Evolutionary conservation across 345 rosid genomes (phyloP).

Genomic region (Carallia brachiata): DNA sequence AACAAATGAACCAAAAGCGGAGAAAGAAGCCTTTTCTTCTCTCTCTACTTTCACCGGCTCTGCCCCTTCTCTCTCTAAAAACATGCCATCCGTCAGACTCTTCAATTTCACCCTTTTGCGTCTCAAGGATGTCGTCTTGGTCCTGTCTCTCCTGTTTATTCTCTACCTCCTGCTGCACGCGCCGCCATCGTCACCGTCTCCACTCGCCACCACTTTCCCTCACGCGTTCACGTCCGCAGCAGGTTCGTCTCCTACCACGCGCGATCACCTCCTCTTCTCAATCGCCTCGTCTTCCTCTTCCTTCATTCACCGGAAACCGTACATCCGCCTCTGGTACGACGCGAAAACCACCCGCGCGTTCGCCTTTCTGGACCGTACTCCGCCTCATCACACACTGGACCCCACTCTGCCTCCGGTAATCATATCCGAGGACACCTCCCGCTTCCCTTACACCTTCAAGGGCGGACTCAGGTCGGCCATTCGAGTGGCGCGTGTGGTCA

Average conservation of each 20-base stretch:
- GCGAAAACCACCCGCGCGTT: conserved; percentile 63
- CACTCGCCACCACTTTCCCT: conserved; percentile 25
- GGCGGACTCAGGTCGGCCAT: conserved; percentile 78
- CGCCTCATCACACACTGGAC: conserved; percentile 20
- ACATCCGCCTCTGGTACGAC: conserved; percentile 71
- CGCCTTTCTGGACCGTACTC: conserved; percentile 58
- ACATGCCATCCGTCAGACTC: background rate
- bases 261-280: conserved; percentile 63
- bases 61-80: background rate
- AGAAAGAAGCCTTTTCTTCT: background rate
- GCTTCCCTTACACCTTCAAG: conserved; percentile 67
- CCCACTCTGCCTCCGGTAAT: conserved; percentile 49
- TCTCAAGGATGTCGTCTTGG: conserved; percentile 47
- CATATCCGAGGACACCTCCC: conserved; percentile 59
- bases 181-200: conserved; percentile 27
- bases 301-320: conserved; percentile 56
- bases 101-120: conserved; percentile 36
- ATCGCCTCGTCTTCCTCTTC: conserved; percentile 70
- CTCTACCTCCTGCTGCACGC: conserved; percentile 45
- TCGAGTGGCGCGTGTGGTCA: conserved; percentile 80
- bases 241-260: conserved; percentile 23
- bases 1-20: background rate
- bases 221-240: conserved; percentile 7
- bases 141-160: conserved; percentile 40
- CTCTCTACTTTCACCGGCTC: background rate